These are phyloP conservation scores for Pilasporangium apinafurcum DNA, from an alignment of 352 stramenopile species.

Conservation along the genomic window DNA sequence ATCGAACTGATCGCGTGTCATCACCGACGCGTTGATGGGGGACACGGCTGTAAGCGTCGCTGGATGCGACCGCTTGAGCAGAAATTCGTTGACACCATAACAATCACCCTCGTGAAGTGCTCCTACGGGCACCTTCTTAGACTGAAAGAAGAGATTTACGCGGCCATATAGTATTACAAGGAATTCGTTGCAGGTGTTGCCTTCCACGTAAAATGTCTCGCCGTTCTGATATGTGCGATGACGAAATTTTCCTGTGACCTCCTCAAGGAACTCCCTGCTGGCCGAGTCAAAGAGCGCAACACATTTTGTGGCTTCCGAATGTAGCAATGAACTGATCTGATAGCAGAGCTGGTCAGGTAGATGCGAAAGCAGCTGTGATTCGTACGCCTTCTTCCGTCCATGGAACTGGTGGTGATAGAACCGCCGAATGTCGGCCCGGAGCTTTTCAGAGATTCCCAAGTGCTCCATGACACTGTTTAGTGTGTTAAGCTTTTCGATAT, in stretches of 20 bases:
- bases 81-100: conserved; percentile 62
- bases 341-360: conserved; percentile 72
- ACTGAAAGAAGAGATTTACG: conserved; percentile 60
- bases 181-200: conserved; percentile 68
- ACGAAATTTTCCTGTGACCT: conserved; percentile 76
- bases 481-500: conserved; percentile 64
- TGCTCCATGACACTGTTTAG: conserved; percentile 63
- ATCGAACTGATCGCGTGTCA: conserved; percentile 73
- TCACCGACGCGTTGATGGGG: conserved; percentile 50
- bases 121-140: conserved; percentile 33
- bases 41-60: conserved; percentile 47
- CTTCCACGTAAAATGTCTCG: conserved; percentile 61
- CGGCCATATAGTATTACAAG: conserved; percentile 50
- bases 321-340: conserved; percentile 63
- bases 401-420: conserved; percentile 73
- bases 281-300: conserved; percentile 55
- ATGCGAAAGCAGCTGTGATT: conserved; percentile 58
- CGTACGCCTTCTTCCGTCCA: conserved; percentile 52
- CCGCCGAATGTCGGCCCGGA: conserved; percentile 54
- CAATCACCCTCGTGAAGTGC: conserved; percentile 59
- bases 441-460: conserved; percentile 35
- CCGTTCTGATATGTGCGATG: conserved; percentile 67
- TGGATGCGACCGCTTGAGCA: conserved; percentile 33
- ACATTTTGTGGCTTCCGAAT: conserved; percentile 47
- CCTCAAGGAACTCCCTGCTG: conserved; percentile 64